These are phyloP conservation scores for Ilyonectria robusta DNA, from an alignment of 2,329 filamentous ascomycete genomes.

Conservation along the genomic window DNA sequence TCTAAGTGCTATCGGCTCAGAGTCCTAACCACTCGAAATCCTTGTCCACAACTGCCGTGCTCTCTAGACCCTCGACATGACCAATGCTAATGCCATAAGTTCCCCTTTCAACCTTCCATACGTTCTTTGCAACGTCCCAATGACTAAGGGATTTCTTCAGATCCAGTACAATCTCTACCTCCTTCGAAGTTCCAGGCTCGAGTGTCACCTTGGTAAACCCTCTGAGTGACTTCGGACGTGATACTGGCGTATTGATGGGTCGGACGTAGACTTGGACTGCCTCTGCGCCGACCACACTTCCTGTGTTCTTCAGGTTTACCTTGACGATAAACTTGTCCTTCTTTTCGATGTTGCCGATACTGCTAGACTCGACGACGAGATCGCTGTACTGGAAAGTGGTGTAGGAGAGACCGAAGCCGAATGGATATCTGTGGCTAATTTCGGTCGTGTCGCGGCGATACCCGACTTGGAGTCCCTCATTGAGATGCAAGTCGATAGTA, in stretches of 20 bases:
- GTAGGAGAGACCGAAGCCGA: constrained; percentile 30
- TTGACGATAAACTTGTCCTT: background rate
- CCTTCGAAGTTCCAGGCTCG: background rate
- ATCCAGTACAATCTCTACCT: background rate
- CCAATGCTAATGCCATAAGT: constrained; percentile 2
- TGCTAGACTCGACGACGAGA: constrained; percentile 2
- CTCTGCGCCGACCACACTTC: constrained; percentile 11
- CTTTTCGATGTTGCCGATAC: background rate
- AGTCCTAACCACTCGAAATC: too few species aligned
- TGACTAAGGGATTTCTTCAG: constrained; percentile 14
- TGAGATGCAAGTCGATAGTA: background rate
- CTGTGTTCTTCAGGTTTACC: constrained; percentile 15
- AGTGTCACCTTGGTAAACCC: constrained; percentile 26
- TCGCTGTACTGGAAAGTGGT: constrained; percentile 22
- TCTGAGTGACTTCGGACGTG: constrained; percentile 25
- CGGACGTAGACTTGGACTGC: constrained; percentile 22
- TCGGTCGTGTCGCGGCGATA: constrained; percentile 9
- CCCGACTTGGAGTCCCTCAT: constrained; percentile 25
- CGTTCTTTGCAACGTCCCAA: constrained; percentile 17
- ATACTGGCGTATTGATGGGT: background rate
- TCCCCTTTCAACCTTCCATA: constrained; percentile 18
- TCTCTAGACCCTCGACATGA: background rate
- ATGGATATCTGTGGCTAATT: constrained; percentile 5
- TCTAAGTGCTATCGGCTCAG: too few species aligned
- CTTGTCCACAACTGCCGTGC: too few species aligned